Evolutionary conservation across 495 filamentous ascomycete genomes (phyloP), one percentile per base, ranked within the genome.

Genomic region (Penicillium robsamsonii): DNA sequence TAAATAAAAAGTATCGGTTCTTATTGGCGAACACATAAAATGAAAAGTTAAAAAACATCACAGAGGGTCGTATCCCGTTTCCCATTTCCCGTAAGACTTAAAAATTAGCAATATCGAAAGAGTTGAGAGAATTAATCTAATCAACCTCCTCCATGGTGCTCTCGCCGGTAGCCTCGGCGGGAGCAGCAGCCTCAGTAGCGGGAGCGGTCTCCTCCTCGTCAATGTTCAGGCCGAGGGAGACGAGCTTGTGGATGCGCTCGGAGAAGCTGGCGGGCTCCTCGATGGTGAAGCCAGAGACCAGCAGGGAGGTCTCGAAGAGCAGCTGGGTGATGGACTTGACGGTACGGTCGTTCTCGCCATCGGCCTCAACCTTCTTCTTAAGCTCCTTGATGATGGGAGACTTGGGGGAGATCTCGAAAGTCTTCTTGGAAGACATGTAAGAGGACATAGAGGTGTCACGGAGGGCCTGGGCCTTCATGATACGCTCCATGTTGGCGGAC

Each of bases 351-450:
- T 89, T 89, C 90, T 96, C 92, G 58, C 94, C 94, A 72, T 98
- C 95, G 44, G 88, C 72, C 82, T 96, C 95, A 58, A 96, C 90
- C 89, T 98, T 98, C 77, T 87, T 92, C 88, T 92, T 92, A 66
- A 98, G 88, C 84, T 96, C 94, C 84, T 95, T 88, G 85, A 98
- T 87, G 81, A 98, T 98, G 59, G 91, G 69, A 59, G 90, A 96
- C 84, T 92, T 91, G 75, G 94, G 94, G n/a, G 93, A 96, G 78
- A 98, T 97, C 82, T 98, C 94, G 63, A 98, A 97, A 52, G 95
- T 98, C 89, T 98, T 98, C 92, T 98, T 98, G 69, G 93, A 97
- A 56, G 91, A 92, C 94, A 98, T 98, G 88, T 98, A 98, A 58
- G 90, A 96, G 79, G 82, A 87, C 94, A 98, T 98, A 63, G 92